phyloP scores from a whole-genome alignment of 2,329 filamentous ascomycete genomes.

The Talaromyces sp. region DNA sequence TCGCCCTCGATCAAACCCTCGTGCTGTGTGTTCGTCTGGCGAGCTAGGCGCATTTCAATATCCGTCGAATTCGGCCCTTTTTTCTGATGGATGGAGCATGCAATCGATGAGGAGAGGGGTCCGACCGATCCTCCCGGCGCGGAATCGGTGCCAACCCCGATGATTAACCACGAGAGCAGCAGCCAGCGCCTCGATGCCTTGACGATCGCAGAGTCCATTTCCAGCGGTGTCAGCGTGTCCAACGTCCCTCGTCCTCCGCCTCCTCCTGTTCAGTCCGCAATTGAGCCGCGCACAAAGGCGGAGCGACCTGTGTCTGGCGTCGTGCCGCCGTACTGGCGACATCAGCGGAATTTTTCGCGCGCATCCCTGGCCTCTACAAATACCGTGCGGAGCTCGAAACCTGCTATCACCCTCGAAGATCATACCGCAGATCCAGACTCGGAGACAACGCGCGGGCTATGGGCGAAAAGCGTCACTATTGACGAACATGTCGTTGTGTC shows the following conservation, averaged over 20 bases:
- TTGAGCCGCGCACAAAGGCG: slow-evolving; percentile 9
- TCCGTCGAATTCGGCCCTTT: background rate
- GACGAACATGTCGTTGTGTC: slow-evolving; percentile 58
- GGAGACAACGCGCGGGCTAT: slow-evolving; percentile 54
- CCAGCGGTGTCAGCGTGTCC: background rate
- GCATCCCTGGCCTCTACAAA: slow-evolving; percentile 34
- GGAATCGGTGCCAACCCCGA: background rate
- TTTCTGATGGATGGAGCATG: slow-evolving; percentile 12
- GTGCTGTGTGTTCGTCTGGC: background rate
- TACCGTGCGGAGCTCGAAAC: slow-evolving; percentile 21
- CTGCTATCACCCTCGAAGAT: slow-evolving; percentile 57
- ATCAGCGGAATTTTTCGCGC: slow-evolving; percentile 36
- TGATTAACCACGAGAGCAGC: background rate
- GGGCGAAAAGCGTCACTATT: slow-evolving; percentile 58
- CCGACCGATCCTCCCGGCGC: slow-evolving; percentile 1
- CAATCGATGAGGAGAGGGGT: slow-evolving; percentile 11
- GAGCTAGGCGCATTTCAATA: background rate
- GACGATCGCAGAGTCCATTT: background rate
- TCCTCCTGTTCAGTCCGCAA: background rate
- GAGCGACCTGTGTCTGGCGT: slow-evolving; percentile 26
- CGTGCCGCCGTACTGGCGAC: slow-evolving; percentile 43
- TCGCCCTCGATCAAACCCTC: background rate
- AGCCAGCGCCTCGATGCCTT: background rate
- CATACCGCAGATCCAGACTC: slow-evolving; percentile 55
- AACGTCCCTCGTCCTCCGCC: background rate